Percentiles rank a stretch among this genome's conserved stretches.
phyloP scores from a whole-genome alignment of 495 filamentous ascomycete species.

The Daldinia grandis region DNA sequence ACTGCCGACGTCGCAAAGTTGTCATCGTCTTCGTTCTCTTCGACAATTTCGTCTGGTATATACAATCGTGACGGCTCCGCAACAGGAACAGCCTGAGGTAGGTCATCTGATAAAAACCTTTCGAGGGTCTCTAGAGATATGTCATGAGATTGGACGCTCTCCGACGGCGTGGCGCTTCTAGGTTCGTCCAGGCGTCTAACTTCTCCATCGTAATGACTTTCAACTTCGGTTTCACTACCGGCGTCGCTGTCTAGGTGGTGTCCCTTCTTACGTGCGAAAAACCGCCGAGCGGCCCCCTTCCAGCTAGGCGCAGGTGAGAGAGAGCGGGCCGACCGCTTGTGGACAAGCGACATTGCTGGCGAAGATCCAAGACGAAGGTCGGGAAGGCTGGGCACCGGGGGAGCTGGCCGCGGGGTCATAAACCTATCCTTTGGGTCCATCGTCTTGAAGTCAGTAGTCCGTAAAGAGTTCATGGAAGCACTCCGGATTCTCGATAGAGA shows the following conservation, averaged over 20 bases:
- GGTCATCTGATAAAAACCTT: slow-evolving; percentile 54
- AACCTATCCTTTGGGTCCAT: slow-evolving; percentile 83
- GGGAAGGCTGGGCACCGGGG: slow-evolving; percentile 54
- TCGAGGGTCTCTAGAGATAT: slow-evolving; percentile 59
- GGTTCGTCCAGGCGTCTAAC: slow-evolving; percentile 34
- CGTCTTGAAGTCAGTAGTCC: slow-evolving; percentile 67
- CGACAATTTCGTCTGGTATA: slow-evolving; percentile 63
- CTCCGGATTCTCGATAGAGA: slow-evolving; percentile 57
- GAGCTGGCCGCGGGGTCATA: slow-evolving; percentile 70
- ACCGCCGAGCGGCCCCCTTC: slow-evolving; percentile 52
- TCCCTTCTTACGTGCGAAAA: slow-evolving; percentile 51
- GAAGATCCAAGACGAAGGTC: slow-evolving; percentile 64
- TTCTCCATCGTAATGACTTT: slow-evolving; percentile 31
- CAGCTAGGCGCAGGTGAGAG: slow-evolving; percentile 57
- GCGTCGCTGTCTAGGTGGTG: slow-evolving; percentile 25
- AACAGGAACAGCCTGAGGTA: slow-evolving; percentile 39
- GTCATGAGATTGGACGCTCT: slow-evolving; percentile 53
- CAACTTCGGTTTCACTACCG: slow-evolving; percentile 38
- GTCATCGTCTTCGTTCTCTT: slow-evolving; percentile 63
- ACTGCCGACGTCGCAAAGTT: slow-evolving; percentile 62
- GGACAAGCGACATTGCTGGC: slow-evolving; percentile 56
- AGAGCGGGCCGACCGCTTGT: slow-evolving; percentile 57
- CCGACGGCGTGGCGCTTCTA: slow-evolving; percentile 47
- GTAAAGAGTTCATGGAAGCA: slow-evolving; percentile 59
- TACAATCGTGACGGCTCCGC: slow-evolving; percentile 30